These are phyloP conservation scores for Coniochaeta sp. DNA, from an alignment of 2,329 filamentous ascomycete species.

Conservation along the genomic window DNA sequence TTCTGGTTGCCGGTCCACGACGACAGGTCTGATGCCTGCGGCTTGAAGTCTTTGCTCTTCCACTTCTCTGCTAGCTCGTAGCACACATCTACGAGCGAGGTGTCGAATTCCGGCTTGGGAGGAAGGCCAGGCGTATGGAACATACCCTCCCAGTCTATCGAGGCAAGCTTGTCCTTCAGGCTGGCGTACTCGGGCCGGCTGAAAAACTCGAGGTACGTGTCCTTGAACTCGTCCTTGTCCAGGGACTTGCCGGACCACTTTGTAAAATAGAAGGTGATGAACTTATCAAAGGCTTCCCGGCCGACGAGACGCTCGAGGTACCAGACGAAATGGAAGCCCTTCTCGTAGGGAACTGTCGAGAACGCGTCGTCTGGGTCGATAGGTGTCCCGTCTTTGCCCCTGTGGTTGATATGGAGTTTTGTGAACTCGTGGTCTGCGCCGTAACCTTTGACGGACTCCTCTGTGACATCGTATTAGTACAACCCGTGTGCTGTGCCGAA, in stretches of 20 bases:
- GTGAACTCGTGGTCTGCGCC: conserved; percentile 88
- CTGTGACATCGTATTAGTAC: conserved; percentile 22
- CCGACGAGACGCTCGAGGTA: conserved; percentile 82
- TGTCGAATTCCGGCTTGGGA: conserved; percentile 87
- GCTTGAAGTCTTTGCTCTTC: conserved; percentile 60
- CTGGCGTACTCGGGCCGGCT: conserved; percentile 54
- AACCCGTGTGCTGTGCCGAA: not conserved
- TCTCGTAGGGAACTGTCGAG: conserved; percentile 88
- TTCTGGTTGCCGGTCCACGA: conserved; percentile 80
- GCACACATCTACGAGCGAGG: conserved; percentile 76
- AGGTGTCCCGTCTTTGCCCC: conserved; percentile 39
- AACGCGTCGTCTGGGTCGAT: conserved; percentile 96
- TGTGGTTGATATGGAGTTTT: conserved; percentile 79
- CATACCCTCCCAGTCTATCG: conserved; percentile 82
- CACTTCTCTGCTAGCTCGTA: conserved; percentile 78
- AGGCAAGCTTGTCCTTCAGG: conserved; percentile 56
- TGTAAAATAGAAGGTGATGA: conserved; percentile 91
- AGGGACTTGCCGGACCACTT: conserved; percentile 80
- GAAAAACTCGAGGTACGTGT: conserved; percentile 83
- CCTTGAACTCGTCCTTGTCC: conserved; percentile 90
- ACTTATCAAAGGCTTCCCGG: conserved; percentile 83
- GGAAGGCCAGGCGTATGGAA: conserved; percentile 85
- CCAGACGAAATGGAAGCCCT: conserved; percentile 92
- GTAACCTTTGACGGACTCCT: conserved; percentile 71
- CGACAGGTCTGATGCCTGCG: conserved; percentile 60